phyloP scores from a whole-genome alignment of 805 yeast species.

The Barnettozyma californica region DNA sequence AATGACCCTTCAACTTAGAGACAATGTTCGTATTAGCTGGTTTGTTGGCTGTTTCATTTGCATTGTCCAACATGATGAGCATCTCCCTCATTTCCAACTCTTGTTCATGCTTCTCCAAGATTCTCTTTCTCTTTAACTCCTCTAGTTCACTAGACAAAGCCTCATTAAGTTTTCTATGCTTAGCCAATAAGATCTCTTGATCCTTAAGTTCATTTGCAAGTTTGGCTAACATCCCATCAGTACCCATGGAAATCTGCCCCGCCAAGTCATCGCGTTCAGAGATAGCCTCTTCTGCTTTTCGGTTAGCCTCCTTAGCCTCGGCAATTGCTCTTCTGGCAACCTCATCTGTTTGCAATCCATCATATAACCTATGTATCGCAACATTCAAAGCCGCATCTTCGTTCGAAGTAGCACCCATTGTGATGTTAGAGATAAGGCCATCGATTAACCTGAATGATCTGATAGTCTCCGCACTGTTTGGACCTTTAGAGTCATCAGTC shows the following conservation, averaged over 20 bases:
- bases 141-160: constrained; percentile 57
- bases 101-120: constrained; percentile 67
- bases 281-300: constrained; percentile 47
- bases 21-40: constrained; percentile 30
- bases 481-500: constrained; percentile 34
- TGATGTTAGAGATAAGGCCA: constrained; percentile 59
- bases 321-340: constrained; percentile 67
- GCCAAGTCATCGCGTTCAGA: constrained; percentile 61
- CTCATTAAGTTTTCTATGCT: constrained; percentile 57
- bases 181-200: constrained; percentile 50
- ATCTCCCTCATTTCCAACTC: constrained; percentile 75
- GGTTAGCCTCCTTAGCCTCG: constrained; percentile 49
- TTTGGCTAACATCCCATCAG: constrained; percentile 63
- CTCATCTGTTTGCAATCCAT: constrained; percentile 78
- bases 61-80: constrained; percentile 54
- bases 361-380: constrained; percentile 67
- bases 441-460: constrained; percentile 59
- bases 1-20: constrained; percentile 34
- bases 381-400: constrained; percentile 66
- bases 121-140: constrained; percentile 49
- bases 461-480: constrained; percentile 39
- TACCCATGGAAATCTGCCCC: constrained; percentile 65
- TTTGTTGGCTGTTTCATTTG: constrained; percentile 26
- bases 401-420: constrained; percentile 41
- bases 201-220: constrained; percentile 59